A percentile compares a stretch with the other conserved stretches of the same genome.
Conservation (phyloP, 345 rosid species). For the Eucalyptus polybractea region DNA sequence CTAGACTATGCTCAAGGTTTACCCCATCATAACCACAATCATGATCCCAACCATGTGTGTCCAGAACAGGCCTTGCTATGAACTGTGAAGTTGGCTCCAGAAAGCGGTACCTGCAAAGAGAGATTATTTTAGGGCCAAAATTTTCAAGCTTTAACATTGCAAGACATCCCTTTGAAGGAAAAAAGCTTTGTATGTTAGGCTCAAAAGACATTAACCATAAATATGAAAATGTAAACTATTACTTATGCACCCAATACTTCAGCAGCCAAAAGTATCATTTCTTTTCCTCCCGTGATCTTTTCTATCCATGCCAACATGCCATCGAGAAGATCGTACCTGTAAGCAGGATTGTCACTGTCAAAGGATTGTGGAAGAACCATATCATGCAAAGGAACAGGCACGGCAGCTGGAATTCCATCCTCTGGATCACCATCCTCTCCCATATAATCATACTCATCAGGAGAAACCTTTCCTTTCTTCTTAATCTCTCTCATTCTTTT, state of each 20-base stretch:
- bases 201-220: background rate
- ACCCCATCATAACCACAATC: conserved; percentile 97
- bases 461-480: conserved; percentile 57
- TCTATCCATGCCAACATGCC: background rate
- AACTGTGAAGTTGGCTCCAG: conserved; percentile 84
- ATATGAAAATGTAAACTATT: background rate
- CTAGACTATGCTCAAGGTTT: conserved; percentile 63
- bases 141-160: background rate
- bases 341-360: conserved; percentile 75
- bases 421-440: conserved; percentile 74
- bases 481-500: conserved; percentile 68
- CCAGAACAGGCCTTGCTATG: conserved; percentile 81
- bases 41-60: conserved; percentile 98
- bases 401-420: conserved; percentile 67
- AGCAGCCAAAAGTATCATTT: background rate
- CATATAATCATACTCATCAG: conserved; percentile 35
- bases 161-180: background rate
- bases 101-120: conserved; percentile 42
- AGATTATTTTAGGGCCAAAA: background rate
- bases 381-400: conserved; percentile 83
- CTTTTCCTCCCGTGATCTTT: background rate
- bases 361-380: conserved; percentile 89
- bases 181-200: background rate
- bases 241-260: background rate
- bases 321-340: conserved; percentile 10